phyloP scores from a whole-genome alignment of 805 yeast genomes.

The Wickerhamomyces rabaulensis region DNA sequence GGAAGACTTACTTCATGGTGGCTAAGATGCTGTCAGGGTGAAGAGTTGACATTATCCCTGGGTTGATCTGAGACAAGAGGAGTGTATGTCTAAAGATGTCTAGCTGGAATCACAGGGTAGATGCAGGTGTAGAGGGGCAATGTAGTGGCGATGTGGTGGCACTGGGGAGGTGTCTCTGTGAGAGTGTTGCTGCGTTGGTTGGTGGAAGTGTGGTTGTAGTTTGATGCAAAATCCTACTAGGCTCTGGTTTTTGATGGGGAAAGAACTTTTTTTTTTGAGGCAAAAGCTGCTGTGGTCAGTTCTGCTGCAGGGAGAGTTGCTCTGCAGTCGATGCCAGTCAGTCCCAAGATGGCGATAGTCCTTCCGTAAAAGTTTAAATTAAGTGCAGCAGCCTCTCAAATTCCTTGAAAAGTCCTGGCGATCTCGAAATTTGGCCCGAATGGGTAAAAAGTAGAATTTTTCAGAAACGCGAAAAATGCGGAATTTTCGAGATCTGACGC shows the following conservation, averaged over 20 bases:
- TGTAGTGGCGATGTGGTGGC: not conserved
- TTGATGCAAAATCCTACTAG: not conserved
- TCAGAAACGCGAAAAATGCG: not conserved
- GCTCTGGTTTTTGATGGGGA: too few species aligned
- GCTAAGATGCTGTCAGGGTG: not conserved
- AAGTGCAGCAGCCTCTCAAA: not conserved
- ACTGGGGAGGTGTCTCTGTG: too few species aligned
- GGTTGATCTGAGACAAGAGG: not conserved
- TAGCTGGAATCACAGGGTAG: not conserved
- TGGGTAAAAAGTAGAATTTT: not conserved
- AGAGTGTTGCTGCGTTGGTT: too few species aligned
- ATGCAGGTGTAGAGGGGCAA: not conserved
- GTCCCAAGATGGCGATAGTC: not conserved
- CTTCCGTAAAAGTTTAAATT: not conserved
- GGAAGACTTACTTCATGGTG: not conserved
- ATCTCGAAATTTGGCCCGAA: not conserved
- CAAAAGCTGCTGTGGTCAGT: not conserved
- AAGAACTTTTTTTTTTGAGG: too few species aligned
- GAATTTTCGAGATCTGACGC: not conserved
- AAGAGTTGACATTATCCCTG: not conserved
- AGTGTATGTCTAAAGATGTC: not conserved
- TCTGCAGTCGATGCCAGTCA: not conserved
- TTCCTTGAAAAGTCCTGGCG: not conserved
- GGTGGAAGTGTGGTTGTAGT: not conserved
- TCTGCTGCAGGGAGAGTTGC: not conserved